These are phyloP conservation scores for Phanerochaete carnosa DNA, from an alignment of 768 basidiomycete genomes.

Conservation along the genomic window DNA sequence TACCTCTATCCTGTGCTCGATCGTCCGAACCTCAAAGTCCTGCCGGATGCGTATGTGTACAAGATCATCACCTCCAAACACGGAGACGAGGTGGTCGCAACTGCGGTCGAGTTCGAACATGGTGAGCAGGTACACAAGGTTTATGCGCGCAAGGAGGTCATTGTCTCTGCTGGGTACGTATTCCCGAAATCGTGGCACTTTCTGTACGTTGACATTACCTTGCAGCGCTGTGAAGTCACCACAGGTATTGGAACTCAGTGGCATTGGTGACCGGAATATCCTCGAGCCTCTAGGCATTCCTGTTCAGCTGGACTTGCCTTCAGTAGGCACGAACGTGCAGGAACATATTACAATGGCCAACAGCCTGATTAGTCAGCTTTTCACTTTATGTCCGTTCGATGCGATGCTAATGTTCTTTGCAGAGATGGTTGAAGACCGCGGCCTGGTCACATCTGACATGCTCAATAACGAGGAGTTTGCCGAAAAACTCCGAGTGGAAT, in stretches of 20 bases:
- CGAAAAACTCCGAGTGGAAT: no score
- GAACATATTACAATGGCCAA: slow-evolving; percentile 7
- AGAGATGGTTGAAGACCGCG: no score
- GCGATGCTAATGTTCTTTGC: not conserved
- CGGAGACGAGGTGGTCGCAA: slow-evolving; percentile 24
- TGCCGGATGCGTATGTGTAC: slow-evolving; percentile 22
- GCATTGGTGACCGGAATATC: slow-evolving; percentile 55
- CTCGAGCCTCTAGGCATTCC: slow-evolving; percentile 46
- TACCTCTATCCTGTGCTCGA: slow-evolving; percentile 19
- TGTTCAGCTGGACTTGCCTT: slow-evolving; percentile 60
- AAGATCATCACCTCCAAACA: slow-evolving; percentile 11
- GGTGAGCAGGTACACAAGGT: slow-evolving; percentile 28
- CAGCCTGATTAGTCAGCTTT: no score
- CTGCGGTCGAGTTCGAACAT: slow-evolving; percentile 34
- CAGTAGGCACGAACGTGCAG: slow-evolving; percentile 62
- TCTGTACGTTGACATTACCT: not conserved
- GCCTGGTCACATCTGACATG: no score
- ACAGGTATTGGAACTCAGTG: slow-evolving; percentile 35
- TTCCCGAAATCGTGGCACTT: not conserved
- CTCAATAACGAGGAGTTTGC: no score
- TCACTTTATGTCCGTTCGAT: no score
- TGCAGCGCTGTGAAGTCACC: slow-evolving; percentile 1
- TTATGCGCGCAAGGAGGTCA: slow-evolving; percentile 46
- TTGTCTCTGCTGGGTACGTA: slow-evolving; percentile 22
- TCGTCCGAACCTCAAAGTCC: slow-evolving; percentile 28